A percentile compares a stretch with the other conserved stretches of the same genome.
Conservation (phyloP, 345 rosid species). For the Populus davidiana region DNA sequence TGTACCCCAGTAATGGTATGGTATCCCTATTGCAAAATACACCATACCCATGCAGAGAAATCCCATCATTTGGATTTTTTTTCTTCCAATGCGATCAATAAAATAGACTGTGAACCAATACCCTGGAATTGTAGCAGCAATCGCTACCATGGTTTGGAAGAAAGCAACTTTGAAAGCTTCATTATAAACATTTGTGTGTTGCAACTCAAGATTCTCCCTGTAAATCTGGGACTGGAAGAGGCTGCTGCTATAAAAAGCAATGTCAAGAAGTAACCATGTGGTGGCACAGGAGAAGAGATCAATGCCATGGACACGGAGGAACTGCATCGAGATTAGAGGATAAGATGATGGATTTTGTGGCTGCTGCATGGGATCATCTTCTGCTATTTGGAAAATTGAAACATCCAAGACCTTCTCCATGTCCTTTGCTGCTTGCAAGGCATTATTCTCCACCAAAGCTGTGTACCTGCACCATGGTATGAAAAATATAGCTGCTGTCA, state of each 20-base stretch:
- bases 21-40: conserved; percentile 46
- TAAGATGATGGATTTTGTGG: conserved; percentile 30
- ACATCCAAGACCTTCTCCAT: conserved; percentile 58
- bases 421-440: conserved; percentile 60
- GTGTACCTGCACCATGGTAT: conserved; percentile 44
- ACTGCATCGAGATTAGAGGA: conserved; percentile 52
- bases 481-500: not conserved
- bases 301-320: conserved; percentile 59
- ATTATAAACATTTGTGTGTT: conserved; percentile 22
- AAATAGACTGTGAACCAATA: conserved; percentile 60
- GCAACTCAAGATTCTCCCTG: not conserved
- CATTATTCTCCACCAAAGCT: conserved; percentile 68
- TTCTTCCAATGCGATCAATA: conserved; percentile 64
- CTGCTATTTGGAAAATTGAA: conserved; percentile 43
- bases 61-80: conserved; percentile 59
- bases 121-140: conserved; percentile 59
- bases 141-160: conserved; percentile 46
- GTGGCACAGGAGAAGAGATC: conserved; percentile 60
- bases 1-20: conserved; percentile 37
- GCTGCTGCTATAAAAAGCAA: conserved; percentile 62
- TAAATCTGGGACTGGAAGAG: conserved; percentile 63
- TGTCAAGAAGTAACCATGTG: conserved; percentile 64
- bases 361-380: conserved; percentile 26
- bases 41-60: conserved; percentile 59
- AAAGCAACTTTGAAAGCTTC: conserved; percentile 45